These are phyloP conservation scores for Danielozyma ontarioensis DNA, from an alignment of 805 yeast genomes.

Conservation along the genomic window DNA sequence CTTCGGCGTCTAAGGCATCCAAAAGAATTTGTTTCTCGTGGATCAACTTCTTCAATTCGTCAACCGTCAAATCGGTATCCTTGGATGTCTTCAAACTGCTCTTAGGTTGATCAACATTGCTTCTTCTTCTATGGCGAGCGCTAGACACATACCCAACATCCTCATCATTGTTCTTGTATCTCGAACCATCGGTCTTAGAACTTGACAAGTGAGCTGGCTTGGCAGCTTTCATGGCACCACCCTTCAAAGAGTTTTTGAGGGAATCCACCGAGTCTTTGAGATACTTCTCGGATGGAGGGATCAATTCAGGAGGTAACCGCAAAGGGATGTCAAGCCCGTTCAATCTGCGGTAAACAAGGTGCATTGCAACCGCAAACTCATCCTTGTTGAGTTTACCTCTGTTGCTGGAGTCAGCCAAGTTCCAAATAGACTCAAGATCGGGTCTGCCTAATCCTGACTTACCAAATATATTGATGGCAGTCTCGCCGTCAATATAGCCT, in stretches of 20 bases:
- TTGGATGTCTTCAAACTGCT: conserved; percentile 14
- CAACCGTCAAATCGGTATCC: conserved; percentile 39
- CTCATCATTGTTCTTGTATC: conserved; percentile 71
- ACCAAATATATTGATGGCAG: conserved; percentile 81
- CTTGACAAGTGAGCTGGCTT: conserved; percentile 8
- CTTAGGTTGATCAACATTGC: conserved; percentile 9
- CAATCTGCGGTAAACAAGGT: conserved; percentile 82
- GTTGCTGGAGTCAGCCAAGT: conserved; percentile 74
- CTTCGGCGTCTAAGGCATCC: conserved; percentile 68
- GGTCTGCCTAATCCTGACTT: conserved; percentile 84
- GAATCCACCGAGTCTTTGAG: conserved; percentile 66
- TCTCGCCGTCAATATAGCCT: conserved; percentile 74
- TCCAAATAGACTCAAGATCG: conserved; percentile 91
- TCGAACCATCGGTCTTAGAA: conserved; percentile 27
- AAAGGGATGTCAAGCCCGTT: conserved; percentile 85
- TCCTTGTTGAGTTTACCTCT: conserved; percentile 81
- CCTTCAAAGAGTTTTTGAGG: conserved; percentile 60
- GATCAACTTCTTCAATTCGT: conserved; percentile 56
- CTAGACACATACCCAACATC: conserved; percentile 65
- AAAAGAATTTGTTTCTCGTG: conserved; percentile 68
- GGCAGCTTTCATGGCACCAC: conserved; percentile 16
- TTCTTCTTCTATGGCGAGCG: conserved; percentile 50
- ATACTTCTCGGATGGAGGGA: conserved; percentile 80
- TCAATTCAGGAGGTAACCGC: conserved; percentile 78
- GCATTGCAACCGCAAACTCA: conserved; percentile 96